A percentile compares a stretch with the other conserved stretches of the same genome.
phyloP scores from a whole-genome alignment of 495 filamentous ascomycete genomes.

The Annulohypoxylon bovei region DNA sequence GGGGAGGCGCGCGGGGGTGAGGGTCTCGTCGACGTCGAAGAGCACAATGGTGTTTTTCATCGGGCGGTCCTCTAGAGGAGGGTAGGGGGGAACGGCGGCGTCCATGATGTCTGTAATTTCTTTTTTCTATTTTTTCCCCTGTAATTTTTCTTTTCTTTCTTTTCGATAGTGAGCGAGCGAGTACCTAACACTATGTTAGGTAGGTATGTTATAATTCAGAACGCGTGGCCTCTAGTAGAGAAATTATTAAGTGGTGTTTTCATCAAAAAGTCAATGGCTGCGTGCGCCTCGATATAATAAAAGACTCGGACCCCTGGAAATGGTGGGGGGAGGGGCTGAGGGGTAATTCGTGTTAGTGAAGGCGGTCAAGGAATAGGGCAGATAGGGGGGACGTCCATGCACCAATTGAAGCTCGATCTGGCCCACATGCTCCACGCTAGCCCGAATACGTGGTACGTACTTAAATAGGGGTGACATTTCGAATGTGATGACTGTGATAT shows the following conservation, averaged over 20 bases:
- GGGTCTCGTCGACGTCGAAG: constrained; percentile 92
- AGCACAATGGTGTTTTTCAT: constrained; percentile 89
- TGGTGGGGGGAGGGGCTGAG: constrained; percentile 32
- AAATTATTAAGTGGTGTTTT: constrained; percentile 1
- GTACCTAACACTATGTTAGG: background rate
- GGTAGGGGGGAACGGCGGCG: constrained; percentile 58
- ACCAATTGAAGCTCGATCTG: constrained; percentile 32
- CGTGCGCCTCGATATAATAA: constrained; percentile 19
- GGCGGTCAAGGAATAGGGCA: constrained; percentile 31
- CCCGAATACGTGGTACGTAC: constrained; percentile 3
- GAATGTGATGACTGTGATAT: background rate
- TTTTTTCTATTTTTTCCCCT: background rate
- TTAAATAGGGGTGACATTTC: constrained; percentile 11
- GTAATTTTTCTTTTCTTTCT: background rate
- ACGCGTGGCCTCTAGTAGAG: constrained; percentile 12
- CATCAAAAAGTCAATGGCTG: constrained; percentile 10
- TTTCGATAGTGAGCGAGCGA: background rate
- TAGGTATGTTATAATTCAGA: background rate
- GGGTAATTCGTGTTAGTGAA: constrained; percentile 20
- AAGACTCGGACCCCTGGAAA: constrained; percentile 30
- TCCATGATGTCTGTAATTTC: constrained; percentile 35
- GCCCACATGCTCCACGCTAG: constrained; percentile 26
- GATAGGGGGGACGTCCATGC: background rate
- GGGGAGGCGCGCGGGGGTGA: constrained; percentile 76
- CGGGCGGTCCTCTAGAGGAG: constrained; percentile 80